Evolutionary conservation across 495 filamentous ascomycete genomes (phyloP), one percentile per base, ranked within the genome.

Genomic region (Aspergillus taichungensis): DNA sequence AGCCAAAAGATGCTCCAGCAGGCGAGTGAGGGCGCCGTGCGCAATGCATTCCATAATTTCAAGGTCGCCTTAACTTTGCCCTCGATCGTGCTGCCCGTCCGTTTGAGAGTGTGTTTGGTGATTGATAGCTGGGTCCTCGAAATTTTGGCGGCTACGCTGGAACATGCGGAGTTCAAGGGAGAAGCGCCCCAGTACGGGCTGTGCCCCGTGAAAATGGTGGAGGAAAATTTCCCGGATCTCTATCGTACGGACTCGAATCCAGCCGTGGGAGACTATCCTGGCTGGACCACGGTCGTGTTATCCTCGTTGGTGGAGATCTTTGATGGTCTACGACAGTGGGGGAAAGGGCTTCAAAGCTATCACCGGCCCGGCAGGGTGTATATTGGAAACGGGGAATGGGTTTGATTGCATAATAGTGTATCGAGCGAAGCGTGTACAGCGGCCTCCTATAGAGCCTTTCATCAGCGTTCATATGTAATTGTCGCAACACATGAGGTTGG

Each of bases 161-260:
- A 54, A 34, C 8, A 13, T n/a, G 46, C 47, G 13, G 33, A 36
- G 5, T 37, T 39, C 42, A 28, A 10, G 5, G 49, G 42, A 8
- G 42, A 44, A 11, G 42, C 43, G 33, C 18, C 45, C 6, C 45
- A 54, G 39, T 13, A 54, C 11, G 41, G 33, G 4, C 24, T 37
- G 29, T 57, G 55, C 39, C 60, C 52, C 43, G 52, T 65, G 2
- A 63, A 59, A 32, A 43, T 61, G n/a, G 37, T 65, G 18, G 62
- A 66, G 45, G 58, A 66, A 30, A 66, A 63, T 44, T 66, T 58
- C 18, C 62, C 60, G 4, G 60, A 61, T 45, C 37, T 42, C 13
- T 39, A 47, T 12, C 50, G 52, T 12, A 43, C 35, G 8, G 51
- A 58, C 27, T 51, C 43, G 9, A 34, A 37, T 24, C 18, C 45